These are phyloP conservation scores for Xylaria cubensis DNA, from an alignment of 495 filamentous ascomycete species.

Conservation along the genomic window DNA sequence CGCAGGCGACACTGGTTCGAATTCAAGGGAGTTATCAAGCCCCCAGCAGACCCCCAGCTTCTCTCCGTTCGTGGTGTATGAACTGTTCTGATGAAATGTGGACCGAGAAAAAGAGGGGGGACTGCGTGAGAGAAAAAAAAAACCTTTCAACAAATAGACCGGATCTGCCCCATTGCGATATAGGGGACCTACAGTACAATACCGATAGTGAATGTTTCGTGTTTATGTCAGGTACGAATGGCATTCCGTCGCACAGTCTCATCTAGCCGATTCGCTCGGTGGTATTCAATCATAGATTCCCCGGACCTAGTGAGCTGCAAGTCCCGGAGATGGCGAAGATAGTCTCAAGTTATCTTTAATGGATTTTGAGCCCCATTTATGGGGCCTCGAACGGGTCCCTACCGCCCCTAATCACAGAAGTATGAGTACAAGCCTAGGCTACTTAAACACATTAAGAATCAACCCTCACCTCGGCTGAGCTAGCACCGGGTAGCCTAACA, in stretches of 20 bases:
- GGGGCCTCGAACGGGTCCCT: slow-evolving; percentile 2
- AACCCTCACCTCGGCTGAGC: slow-evolving; percentile 17
- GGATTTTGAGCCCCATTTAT: slow-evolving; percentile 7
- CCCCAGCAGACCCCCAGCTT: not conserved
- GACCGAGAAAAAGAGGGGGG: slow-evolving; percentile 12
- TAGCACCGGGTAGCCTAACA: slow-evolving; percentile 15
- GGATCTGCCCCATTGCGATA: not conserved
- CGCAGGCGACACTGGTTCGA: not conserved
- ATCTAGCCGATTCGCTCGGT: not conserved
- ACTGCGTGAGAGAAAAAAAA: not conserved
- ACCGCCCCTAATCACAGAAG: not conserved
- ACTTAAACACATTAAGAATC: slow-evolving; percentile 3
- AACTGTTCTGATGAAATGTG: slow-evolving; percentile 24
- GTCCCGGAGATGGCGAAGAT: not conserved
- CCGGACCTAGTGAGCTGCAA: slow-evolving; percentile 13
- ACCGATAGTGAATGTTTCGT: not conserved
- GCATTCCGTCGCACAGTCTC: not conserved
- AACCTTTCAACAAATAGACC: not conserved
- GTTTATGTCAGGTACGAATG: not conserved
- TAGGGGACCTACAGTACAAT: not conserved
- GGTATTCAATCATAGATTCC: slow-evolving; percentile 14
- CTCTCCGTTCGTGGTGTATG: not conserved
- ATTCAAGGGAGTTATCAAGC: not conserved
- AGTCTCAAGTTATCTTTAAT: slow-evolving; percentile 1
- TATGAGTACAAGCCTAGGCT: slow-evolving; percentile 5